phyloP scores from a whole-genome alignment of 2,329 filamentous ascomycete genomes.

The Coniella lustricola region DNA sequence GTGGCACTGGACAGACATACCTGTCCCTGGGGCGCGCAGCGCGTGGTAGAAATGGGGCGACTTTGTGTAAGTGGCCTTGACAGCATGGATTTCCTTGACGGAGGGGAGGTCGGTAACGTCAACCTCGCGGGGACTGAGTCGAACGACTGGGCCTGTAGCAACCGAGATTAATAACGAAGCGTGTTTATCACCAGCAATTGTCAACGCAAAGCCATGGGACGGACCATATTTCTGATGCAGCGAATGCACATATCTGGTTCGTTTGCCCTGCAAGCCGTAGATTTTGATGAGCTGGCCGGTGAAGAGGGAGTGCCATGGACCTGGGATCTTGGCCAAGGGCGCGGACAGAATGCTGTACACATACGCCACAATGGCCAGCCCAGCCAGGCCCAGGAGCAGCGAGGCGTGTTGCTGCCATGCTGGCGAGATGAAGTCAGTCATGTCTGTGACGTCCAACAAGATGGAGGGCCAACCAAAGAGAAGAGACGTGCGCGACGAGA shows the following conservation, averaged over 20 bases:
- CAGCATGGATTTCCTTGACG: conserved; percentile 22
- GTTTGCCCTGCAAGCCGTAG: conserved; percentile 10
- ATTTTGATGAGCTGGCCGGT: conserved; percentile 17
- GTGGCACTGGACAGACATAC: too few species aligned
- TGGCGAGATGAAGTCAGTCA: not conserved
- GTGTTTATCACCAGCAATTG: not conserved
- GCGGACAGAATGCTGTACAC: conserved; percentile 2
- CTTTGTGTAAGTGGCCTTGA: conserved; percentile 26
- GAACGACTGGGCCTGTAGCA: conserved; percentile 23
- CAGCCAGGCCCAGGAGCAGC: not conserved
- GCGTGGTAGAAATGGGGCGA: conserved; percentile 19
- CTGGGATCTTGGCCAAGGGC: conserved; percentile 16
- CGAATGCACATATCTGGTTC: conserved; percentile 19
- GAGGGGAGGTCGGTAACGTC: conserved; percentile 21
- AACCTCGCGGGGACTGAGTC: conserved; percentile 21
- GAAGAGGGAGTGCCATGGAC: conserved; percentile 23
- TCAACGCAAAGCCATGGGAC: not conserved
- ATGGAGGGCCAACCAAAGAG: not conserved
- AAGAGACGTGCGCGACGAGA: too few species aligned
- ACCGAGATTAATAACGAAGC: too few species aligned
- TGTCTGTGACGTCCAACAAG: not conserved
- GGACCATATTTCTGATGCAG: conserved; percentile 22
- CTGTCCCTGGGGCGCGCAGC: conserved; percentile 1
- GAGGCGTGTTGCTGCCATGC: not conserved
- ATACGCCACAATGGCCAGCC: not conserved